Evolutionary conservation across 73 alveolate genomes (phyloP).

Genomic region (Tetrahymena thermophila): DNA sequence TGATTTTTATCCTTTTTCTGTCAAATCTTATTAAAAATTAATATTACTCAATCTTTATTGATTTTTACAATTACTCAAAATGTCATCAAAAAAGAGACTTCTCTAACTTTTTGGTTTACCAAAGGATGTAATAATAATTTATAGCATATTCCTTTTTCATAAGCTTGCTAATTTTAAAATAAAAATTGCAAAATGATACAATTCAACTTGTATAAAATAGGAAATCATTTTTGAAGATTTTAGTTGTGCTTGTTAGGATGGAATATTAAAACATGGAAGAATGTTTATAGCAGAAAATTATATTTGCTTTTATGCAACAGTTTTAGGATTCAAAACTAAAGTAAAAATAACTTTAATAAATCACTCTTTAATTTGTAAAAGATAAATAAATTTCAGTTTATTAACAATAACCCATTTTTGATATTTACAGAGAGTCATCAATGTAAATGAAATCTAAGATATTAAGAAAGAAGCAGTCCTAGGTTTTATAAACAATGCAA

Average conservation of each 20-base stretch:
- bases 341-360: background rate
- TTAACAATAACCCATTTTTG: background rate
- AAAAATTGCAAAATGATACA: too few relatives aligned
- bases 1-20: background rate
- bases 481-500: background rate
- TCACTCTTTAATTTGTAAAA: background rate
- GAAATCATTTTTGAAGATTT: constrained; percentile 78
- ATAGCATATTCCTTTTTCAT: background rate
- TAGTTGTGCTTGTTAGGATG: constrained; percentile 59
- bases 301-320: constrained; percentile 67
- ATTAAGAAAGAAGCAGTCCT: background rate
- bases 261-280: constrained; percentile 60
- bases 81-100: constrained; percentile 1
- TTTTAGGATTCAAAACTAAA: constrained; percentile 55
- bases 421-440: background rate
- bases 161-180: background rate
- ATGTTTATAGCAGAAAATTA: constrained; percentile 71
- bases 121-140: background rate
- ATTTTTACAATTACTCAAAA: background rate
- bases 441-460: background rate
- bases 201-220: background rate
- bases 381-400: background rate
- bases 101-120: background rate
- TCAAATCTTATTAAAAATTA: background rate
- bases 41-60: background rate